Base-by-base conservation (phyloP, 129 eudicot species). In the Silybum marianum region DNA sequence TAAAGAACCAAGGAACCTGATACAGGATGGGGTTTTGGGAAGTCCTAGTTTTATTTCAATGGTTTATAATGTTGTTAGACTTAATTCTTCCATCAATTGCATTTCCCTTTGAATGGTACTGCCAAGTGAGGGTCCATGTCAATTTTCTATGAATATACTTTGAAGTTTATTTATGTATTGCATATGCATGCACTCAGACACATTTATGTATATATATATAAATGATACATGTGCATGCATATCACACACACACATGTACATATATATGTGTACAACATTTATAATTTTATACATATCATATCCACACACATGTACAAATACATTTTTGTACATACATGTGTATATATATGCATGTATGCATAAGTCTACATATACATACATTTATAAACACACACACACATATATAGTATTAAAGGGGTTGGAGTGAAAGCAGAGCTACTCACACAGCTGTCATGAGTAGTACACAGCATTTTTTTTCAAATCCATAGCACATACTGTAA, bases 31-130 rank as follows among this genome's bases (percentile, higher is more conserved):
- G 67, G 22, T 74, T 46, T 14, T 42, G 22, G 42, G 67, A 74
- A 74, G 67, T 25, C 2, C 11, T 73, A 22, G 42, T 48, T 58
- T 54, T 58, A 58, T 58, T 58, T 18, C 66, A n/a, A 18, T 58
- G 66, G 66, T 58, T 28, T 46, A 71, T 5, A 48, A 48, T 62
- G 71, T 34, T 76, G 71, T 7, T 11, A 78, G 81, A 32, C 26
- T 77, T 77, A 23, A 46, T 24, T 7, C 40, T 74, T 51, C 25
- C 68, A 21, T 48, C 7, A 14, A 8, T 74, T 7, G 2, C 66
- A 25, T 19, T 72, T 12, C 14, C 22, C 22, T 54, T 54, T 54
- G 63, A 54, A 54, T 54, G 63, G 21, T 54, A 54, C 63, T 54
- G 63, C 63, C 63, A 18, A 18, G 63, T 4, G 23, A 58, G 23